Percentiles rank a stretch among this genome's conserved stretches.
Conservation (phyloP, 306 rosid species). For the Neltuma alba region DNA sequence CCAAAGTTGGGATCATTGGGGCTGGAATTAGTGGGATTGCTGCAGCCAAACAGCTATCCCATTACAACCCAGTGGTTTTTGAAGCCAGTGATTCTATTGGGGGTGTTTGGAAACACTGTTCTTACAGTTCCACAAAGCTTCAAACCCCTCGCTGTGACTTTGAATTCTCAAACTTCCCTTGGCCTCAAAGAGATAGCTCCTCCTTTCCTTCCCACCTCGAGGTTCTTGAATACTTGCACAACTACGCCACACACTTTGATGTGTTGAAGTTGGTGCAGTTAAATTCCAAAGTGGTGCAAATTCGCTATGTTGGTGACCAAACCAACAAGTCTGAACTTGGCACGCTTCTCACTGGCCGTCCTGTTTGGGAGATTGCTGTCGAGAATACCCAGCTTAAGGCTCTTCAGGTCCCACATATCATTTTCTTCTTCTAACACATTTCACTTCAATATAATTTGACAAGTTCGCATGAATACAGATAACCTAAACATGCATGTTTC, state of each 20-base stretch:
- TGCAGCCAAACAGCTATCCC: slow-evolving; percentile 62
- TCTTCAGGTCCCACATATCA: slow-evolving; percentile 9
- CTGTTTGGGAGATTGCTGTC: slow-evolving; percentile 28
- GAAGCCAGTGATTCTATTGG: slow-evolving; percentile 63
- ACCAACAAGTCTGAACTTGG: slow-evolving; percentile 4
- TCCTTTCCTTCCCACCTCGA: slow-evolving; percentile 56
- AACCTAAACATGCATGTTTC: too few species aligned
- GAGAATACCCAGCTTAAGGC: slow-evolving; percentile 5
- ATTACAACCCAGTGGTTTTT: slow-evolving; percentile 53
- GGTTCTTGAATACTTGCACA: slow-evolving; percentile 55
- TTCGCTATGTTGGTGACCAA: slow-evolving; percentile 42
- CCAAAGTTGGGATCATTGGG: slow-evolving; percentile 62
- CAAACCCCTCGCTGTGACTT: slow-evolving; percentile 65
- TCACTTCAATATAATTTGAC: not conserved
- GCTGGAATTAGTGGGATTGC: slow-evolving; percentile 77
- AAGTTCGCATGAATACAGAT: too few species aligned
- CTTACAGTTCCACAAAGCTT: slow-evolving; percentile 56
- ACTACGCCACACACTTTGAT: slow-evolving; percentile 60
- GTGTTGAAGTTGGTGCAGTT: slow-evolving; percentile 47
- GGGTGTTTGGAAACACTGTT: slow-evolving; percentile 78
- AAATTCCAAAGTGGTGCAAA: slow-evolving; percentile 51
- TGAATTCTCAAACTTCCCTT: slow-evolving; percentile 68
- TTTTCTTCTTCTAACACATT: not conserved
- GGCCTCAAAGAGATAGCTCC: slow-evolving; percentile 51
- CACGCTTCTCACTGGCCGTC: slow-evolving; percentile 28